Conservation (phyloP, 306 rosid genomes). For the Lagenaria siceraria region DNA sequence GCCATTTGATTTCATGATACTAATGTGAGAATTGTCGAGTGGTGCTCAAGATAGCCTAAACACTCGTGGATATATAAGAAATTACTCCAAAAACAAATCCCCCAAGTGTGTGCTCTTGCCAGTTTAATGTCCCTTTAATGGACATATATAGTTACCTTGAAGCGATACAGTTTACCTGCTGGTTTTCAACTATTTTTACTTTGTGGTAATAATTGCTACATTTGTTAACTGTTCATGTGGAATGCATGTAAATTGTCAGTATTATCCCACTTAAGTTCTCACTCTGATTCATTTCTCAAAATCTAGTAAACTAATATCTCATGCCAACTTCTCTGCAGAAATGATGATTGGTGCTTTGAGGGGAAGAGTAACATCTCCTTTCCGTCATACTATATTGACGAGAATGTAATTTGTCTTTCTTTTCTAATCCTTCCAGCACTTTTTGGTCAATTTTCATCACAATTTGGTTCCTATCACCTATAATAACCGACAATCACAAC, state of each 20-base stretch:
- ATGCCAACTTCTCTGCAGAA: conserved; percentile 51
- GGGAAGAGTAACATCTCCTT: conserved; percentile 69
- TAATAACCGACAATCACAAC: not conserved
- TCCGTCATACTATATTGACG: conserved; percentile 96
- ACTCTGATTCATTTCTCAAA: conserved; percentile 4
- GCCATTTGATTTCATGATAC: not conserved
- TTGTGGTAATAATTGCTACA: not conserved
- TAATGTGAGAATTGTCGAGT: too few species aligned
- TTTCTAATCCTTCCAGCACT: not conserved
- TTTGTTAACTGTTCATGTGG: not conserved
- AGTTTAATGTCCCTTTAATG: not conserved
- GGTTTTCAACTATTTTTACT: not conserved
- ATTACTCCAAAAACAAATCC: not conserved
- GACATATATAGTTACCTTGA: not conserved
- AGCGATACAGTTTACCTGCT: not conserved
- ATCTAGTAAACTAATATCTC: conserved; percentile 15
- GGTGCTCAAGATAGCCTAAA: too few species aligned
- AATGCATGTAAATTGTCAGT: not conserved
- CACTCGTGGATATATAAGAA: not conserved
- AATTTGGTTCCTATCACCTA: not conserved
- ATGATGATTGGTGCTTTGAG: conserved; percentile 85
- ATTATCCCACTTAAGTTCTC: not conserved
- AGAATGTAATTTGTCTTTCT: conserved; percentile 59
- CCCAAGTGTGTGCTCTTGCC: not conserved
- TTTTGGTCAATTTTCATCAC: not conserved